These are phyloP conservation scores for Curvularia verruculosa DNA, from an alignment of 2,329 filamentous ascomycete genomes.

Conservation along the genomic window DNA sequence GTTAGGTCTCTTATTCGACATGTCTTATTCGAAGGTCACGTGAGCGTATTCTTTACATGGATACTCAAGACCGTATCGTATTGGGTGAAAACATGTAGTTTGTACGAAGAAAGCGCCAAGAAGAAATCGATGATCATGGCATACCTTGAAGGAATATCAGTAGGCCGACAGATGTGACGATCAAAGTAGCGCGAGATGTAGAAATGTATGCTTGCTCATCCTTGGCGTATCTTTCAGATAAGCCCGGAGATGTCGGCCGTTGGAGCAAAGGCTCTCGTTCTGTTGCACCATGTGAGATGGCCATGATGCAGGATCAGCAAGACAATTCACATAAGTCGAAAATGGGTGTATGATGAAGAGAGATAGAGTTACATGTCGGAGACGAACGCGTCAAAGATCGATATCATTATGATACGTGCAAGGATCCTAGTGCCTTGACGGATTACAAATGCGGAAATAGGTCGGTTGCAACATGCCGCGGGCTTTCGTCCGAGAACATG, in stretches of 20 bases:
- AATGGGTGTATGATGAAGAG: neutral
- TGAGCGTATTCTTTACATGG: neutral
- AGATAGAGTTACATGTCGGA: constrained; percentile 1
- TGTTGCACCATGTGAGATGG: constrained; percentile 14
- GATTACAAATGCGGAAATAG: constrained; percentile 33
- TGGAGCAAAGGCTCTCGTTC: constrained; percentile 41
- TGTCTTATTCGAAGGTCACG: constrained; percentile 4
- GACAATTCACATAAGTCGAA: neutral
- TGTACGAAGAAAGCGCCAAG: neutral
- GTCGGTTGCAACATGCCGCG: constrained; percentile 12
- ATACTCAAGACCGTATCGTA: neutral
- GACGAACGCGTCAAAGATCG: constrained; percentile 4
- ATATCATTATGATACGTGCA: constrained; percentile 22
- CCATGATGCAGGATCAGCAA: constrained; percentile 18
- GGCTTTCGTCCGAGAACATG: constrained; percentile 19
- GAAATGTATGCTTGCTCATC: constrained; percentile 33
- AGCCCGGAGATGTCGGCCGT: constrained; percentile 24
- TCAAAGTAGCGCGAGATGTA: constrained; percentile 43
- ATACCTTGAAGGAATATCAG: constrained; percentile 67
- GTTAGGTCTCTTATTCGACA: neutral
- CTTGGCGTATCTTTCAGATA: constrained; percentile 28
- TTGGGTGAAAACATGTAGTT: neutral
- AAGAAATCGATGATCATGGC: neutral
- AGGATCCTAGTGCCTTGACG: constrained; percentile 9
- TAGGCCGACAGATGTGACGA: constrained; percentile 61